A percentile compares a stretch with the other conserved stretches of the same genome.
These are phyloP conservation scores for Aspergillus puulaauensis DNA, from an alignment of 2,329 filamentous ascomycete genomes.

Conservation along the genomic window DNA sequence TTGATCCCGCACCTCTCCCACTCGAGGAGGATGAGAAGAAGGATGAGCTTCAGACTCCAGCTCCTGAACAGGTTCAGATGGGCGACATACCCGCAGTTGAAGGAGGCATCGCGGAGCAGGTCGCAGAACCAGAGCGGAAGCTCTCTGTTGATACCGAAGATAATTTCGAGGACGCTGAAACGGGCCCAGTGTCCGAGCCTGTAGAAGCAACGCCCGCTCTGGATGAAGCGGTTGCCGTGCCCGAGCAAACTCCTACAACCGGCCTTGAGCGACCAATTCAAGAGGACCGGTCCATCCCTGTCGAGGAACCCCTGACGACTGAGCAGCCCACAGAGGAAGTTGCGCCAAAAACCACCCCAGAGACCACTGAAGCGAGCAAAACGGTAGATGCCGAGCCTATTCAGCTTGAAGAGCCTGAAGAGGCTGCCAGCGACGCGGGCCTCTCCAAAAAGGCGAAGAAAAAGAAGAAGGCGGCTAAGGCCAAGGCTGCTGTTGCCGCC, in stretches of 20 bases:
- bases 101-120: neutral
- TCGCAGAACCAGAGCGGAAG: neutral
- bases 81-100: neutral
- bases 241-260: neutral
- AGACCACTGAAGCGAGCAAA: neutral
- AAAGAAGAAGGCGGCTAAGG: conserved; percentile 21
- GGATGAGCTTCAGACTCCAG: neutral
- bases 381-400: neutral
- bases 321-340: neutral
- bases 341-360: neutral
- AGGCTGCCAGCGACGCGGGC: conserved; percentile 9
- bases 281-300: neutral
- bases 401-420: conserved; percentile 7
- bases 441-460: conserved; percentile 28
- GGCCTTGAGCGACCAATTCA: neutral
- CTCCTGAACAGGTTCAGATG: neutral
- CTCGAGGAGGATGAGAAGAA: neutral
- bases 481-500: neutral
- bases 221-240: neutral
- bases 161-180: neutral
- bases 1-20: neutral
- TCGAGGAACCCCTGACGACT: neutral
- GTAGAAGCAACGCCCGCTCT: neutral
- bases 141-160: neutral
- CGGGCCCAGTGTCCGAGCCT: neutral